phyloP scores from a whole-genome alignment of 1,284 basidiomycete species.

The Cryptococcus amylolentus region DNA sequence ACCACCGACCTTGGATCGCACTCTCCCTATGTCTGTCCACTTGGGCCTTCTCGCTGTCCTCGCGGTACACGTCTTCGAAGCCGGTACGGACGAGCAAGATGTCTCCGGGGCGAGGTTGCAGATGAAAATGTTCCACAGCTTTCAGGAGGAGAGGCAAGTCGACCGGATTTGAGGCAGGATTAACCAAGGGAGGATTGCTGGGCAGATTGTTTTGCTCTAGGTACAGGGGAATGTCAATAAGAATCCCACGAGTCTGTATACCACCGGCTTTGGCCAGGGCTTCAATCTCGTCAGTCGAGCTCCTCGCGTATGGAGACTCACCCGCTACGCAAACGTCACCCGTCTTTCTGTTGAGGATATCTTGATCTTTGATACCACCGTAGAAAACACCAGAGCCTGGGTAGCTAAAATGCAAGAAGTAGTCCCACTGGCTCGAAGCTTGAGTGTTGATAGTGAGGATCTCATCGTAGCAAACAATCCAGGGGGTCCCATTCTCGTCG shows the following conservation, averaged over 20 bases:
- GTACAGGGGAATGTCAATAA: slow-evolving; percentile 16
- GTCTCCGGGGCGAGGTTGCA: slow-evolving; percentile 12
- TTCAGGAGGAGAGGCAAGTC: slow-evolving; percentile 12
- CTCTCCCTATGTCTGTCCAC: not conserved
- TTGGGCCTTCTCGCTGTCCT: not conserved
- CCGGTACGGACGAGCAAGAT: slow-evolving; percentile 16
- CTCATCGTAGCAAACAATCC: slow-evolving; percentile 16
- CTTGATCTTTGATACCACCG: slow-evolving; percentile 15
- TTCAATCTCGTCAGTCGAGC: not conserved
- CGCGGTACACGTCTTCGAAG: slow-evolving; percentile 9
- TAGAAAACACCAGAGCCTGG: slow-evolving; percentile 12
- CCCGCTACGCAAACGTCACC: slow-evolving; percentile 19
- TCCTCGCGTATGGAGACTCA: not conserved
- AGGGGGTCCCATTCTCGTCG: slow-evolving; percentile 3
- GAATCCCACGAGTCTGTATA: slow-evolving; percentile 14
- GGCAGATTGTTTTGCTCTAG: slow-evolving; percentile 13
- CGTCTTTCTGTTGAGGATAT: slow-evolving; percentile 13
- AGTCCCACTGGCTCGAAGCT: slow-evolving; percentile 21
- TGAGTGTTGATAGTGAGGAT: slow-evolving; percentile 18
- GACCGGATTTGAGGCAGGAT: slow-evolving; percentile 4
- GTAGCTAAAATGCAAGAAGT: slow-evolving; percentile 19
- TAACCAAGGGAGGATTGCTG: slow-evolving; percentile 2
- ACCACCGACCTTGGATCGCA: slow-evolving; percentile 1
- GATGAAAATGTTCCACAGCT: slow-evolving; percentile 17
- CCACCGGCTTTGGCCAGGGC: slow-evolving; percentile 15